Percentiles rank a stretch among this genome's conserved stretches.
These are phyloP conservation scores for Senna tora DNA, from an alignment of 306 rosid species.

Conservation along the genomic window DNA sequence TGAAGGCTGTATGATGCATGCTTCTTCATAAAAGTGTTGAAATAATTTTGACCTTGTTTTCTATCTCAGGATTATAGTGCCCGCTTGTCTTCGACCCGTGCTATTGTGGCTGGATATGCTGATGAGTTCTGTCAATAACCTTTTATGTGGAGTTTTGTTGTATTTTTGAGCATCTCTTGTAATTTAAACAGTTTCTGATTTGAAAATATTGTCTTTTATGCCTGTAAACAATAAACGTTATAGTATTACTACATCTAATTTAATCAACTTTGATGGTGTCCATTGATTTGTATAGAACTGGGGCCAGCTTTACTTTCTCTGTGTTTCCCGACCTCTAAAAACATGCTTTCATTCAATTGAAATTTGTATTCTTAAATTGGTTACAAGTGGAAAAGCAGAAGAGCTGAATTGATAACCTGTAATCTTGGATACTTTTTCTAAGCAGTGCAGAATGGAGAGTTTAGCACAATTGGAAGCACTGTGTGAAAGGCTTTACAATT, in stretches of 20 bases:
- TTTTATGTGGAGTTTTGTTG: conserved; percentile 47
- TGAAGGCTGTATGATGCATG: conserved; percentile 7
- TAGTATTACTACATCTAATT: conserved; percentile 37
- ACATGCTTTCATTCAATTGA: conserved; percentile 42
- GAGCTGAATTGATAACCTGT: conserved; percentile 49
- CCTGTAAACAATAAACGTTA: conserved; percentile 48
- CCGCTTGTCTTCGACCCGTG: conserved; percentile 42
- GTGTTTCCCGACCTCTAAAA: conserved; percentile 37
- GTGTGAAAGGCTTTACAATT: conserved; percentile 58
- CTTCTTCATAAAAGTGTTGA: conserved; percentile 3
- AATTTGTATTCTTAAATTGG: conserved; percentile 44
- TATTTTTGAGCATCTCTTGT: conserved; percentile 51
- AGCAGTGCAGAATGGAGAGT: conserved; percentile 56
- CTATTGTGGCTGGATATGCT: conserved; percentile 43
- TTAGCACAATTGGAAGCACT: conserved; percentile 57
- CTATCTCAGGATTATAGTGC: conserved; percentile 37
- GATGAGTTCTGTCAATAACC: conserved; percentile 30
- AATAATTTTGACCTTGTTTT: conserved; percentile 32
- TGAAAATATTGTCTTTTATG: conserved; percentile 46
- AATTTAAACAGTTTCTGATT: conserved; percentile 45
- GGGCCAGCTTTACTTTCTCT: conserved; percentile 36
- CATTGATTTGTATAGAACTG: conserved; percentile 38
- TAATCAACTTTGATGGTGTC: conserved; percentile 36
- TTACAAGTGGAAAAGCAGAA: conserved; percentile 40
- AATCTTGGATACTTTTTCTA: conserved; percentile 44